Conservation (phyloP, 2,329 filamentous ascomycete species). For the Thelonectria rubi region DNA sequence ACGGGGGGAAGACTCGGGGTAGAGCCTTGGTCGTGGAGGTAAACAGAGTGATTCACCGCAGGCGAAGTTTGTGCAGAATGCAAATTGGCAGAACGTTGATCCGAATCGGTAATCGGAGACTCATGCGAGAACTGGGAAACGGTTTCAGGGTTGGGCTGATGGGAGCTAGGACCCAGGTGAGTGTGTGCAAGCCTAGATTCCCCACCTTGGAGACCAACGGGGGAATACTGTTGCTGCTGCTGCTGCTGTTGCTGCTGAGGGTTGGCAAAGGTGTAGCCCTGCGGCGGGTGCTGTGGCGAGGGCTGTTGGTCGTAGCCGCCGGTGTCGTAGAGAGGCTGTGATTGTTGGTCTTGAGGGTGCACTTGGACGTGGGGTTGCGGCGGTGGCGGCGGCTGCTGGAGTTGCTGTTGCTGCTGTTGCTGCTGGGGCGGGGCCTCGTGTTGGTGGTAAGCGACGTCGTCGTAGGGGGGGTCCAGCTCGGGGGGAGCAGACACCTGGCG, state of each 20-base stretch:
- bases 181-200: conserved; percentile 49
- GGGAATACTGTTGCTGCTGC: conserved; percentile 31
- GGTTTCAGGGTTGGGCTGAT: conserved; percentile 63
- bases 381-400: conserved; percentile 36
- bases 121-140: conserved; percentile 71
- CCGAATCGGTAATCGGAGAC: conserved; percentile 62
- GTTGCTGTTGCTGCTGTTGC: conserved; percentile 40
- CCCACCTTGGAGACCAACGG: conserved; percentile 43
- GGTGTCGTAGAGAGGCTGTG: conserved; percentile 48
- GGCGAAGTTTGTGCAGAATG: conserved; percentile 57
- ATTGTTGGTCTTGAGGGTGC: conserved; percentile 47
- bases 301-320: conserved; percentile 51
- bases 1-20: conserved; percentile 42
- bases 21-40: conserved; percentile 48
- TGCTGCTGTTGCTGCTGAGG: conserved; percentile 50
- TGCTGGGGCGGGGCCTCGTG: conserved; percentile 49
- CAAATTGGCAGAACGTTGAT: conserved; percentile 52
- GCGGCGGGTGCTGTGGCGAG: conserved; percentile 37
- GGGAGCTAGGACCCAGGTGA: conserved; percentile 46
- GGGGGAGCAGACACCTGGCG: conserved; percentile 56
- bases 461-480: conserved; percentile 57
- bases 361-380: conserved; percentile 34
- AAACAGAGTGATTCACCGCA: conserved; percentile 51
- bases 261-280: conserved; percentile 40
- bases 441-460: conserved; percentile 53